These are phyloP conservation scores for Rhytidiadelphus loreus DNA, from an alignment of 225 moss, liverwort and hornwort species.

Conservation along the genomic window DNA sequence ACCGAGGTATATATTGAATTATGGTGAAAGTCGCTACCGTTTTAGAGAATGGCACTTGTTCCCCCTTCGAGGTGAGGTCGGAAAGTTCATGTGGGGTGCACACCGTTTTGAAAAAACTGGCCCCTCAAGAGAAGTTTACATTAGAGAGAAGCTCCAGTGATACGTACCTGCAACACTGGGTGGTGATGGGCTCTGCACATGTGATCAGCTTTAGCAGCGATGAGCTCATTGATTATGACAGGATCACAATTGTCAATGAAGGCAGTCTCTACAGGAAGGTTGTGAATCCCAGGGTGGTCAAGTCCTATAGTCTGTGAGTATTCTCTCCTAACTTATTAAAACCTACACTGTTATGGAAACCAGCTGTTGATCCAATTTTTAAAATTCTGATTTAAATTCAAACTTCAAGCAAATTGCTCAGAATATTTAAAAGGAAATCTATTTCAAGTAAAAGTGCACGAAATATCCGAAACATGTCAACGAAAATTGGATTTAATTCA, in stretches of 20 bases:
- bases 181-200: not conserved
- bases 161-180: constrained; percentile 2
- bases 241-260: not conserved
- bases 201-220: constrained; percentile 3
- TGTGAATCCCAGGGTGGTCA: not conserved
- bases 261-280: not conserved
- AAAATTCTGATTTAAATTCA: not conserved
- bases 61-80: not conserved
- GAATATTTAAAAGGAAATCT: not conserved
- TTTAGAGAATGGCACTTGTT: constrained; percentile 2
- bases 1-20: not conserved
- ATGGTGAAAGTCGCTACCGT: constrained; percentile 8
- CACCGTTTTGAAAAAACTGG: not conserved
- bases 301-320: constrained; percentile 4
- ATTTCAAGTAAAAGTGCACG: not conserved
- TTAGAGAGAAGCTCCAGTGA: not conserved
- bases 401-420: not conserved
- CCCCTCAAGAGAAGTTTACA: not conserved
- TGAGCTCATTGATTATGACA: not conserved
- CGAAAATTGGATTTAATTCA: not conserved
- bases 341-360: not conserved
- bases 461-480: not conserved
- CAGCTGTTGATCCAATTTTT: not conserved
- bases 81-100: constrained; percentile 15
- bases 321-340: not conserved